Evolutionary conservation across 371 early-diverging fungal species (phyloP).

Genomic region (Zychaea mexicana): DNA sequence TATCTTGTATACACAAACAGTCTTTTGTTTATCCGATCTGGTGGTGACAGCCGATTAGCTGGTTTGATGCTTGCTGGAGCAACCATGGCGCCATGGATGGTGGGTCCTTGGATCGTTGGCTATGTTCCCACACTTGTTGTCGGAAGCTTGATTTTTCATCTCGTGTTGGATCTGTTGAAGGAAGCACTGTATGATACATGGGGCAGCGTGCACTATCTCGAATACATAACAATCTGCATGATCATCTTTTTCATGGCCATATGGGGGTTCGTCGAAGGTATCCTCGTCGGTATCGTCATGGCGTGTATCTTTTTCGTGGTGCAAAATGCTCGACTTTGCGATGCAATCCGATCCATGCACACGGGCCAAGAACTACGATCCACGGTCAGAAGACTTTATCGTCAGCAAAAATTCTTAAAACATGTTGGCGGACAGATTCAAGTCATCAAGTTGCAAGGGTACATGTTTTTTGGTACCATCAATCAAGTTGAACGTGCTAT

Average conservation of each 20-base stretch:
- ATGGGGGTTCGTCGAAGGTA: conserved; percentile 94
- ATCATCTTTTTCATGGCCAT: conserved; percentile 86
- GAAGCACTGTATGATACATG: conserved; percentile 89
- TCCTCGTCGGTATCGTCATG: conserved; percentile 88
- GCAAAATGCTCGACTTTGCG: conserved; percentile 73
- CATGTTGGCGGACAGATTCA: conserved; percentile 86
- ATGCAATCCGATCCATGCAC: conserved; percentile 79
- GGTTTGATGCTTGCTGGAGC: conserved; percentile 82
- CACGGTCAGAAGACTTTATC: conserved; percentile 87
- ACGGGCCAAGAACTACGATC: conserved; percentile 82
- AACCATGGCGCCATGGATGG: conserved; percentile 79
- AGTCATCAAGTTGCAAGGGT: conserved; percentile 88
- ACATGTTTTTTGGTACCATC: conserved; percentile 94
- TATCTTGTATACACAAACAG: conserved; percentile 92
- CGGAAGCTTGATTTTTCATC: conserved; percentile 91
- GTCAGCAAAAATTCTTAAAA: conserved; percentile 85
- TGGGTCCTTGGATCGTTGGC: conserved; percentile 84
- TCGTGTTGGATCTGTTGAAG: conserved; percentile 90
- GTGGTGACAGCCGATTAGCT: conserved; percentile 88
- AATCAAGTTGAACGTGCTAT: conserved; percentile 83
- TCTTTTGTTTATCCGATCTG: conserved; percentile 87
- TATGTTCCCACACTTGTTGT: conserved; percentile 94
- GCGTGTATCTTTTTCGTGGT: conserved; percentile 95
- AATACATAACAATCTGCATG: conserved; percentile 86
- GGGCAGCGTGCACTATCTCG: conserved; percentile 80